Evolutionary conservation across 805 yeast genomes (phyloP).

Genomic region (Starmerella potacharoeniae): DNA sequence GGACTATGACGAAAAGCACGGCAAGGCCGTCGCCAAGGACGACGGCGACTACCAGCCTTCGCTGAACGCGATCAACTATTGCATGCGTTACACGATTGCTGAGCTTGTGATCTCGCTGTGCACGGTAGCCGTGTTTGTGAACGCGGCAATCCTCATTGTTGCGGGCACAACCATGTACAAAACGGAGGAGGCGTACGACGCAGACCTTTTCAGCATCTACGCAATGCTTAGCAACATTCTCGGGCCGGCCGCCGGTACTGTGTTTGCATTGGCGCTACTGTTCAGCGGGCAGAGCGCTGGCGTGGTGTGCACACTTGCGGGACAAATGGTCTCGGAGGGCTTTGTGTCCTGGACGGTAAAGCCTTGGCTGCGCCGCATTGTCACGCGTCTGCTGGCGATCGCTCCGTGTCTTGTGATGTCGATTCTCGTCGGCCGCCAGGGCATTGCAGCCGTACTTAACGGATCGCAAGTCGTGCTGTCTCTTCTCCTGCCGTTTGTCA

Average conservation of each 20-base stretch:
- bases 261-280: constrained; percentile 77
- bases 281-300: constrained; percentile 95
- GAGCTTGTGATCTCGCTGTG: constrained; percentile 74
- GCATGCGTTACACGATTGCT: constrained; percentile 68
- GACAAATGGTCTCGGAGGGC: constrained; percentile 90
- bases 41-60: constrained; percentile 50
- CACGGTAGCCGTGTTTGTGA: constrained; percentile 84
- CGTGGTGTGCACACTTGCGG: constrained; percentile 84
- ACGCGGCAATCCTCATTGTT: constrained; percentile 78
- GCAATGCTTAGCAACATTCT: constrained; percentile 55
- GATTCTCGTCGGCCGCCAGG: constrained; percentile 63
- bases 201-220: constrained; percentile 75
- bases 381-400: constrained; percentile 75
- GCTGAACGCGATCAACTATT: constrained; percentile 63
- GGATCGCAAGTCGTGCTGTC: constrained; percentile 75
- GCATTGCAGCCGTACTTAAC: constrained; percentile 58
- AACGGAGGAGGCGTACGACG: constrained; percentile 55
- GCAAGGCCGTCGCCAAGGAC: constrained; percentile 22
- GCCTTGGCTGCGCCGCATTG: constrained; percentile 69
- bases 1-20: constrained; percentile 56
- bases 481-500: constrained; percentile 69
- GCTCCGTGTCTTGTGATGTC: constrained; percentile 75
- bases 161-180: constrained; percentile 75
- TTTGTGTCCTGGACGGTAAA: constrained; percentile 67
- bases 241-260: constrained; percentile 76